Percentiles rank a stretch among this genome's conserved stretches.
These are phyloP conservation scores for Cucurbita pepo DNA, from an alignment of 306 rosid genomes.

Conservation along the genomic window DNA sequence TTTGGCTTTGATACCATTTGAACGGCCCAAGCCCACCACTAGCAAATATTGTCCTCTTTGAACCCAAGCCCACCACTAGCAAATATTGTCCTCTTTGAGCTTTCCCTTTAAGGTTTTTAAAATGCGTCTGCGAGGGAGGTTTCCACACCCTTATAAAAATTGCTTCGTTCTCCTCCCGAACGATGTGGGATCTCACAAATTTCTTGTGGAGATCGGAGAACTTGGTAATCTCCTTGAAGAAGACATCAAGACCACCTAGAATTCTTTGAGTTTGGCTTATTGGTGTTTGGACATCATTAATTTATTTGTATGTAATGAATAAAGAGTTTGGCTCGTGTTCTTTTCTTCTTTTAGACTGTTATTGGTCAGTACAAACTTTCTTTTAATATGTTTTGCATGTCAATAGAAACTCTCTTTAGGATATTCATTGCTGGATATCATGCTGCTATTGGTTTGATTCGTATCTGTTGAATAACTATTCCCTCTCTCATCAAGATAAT, in stretches of 20 bases:
- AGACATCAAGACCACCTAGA: background rate
- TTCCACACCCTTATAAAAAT: no score
- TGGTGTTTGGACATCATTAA: background rate
- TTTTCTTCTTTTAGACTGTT: background rate
- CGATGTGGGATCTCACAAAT: no score
- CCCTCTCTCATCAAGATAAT: background rate
- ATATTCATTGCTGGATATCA: background rate
- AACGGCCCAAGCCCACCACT: no score
- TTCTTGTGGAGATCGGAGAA: background rate
- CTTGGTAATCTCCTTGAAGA: background rate
- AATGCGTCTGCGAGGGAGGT: no score
- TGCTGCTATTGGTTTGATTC: background rate
- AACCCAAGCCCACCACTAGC: no score
- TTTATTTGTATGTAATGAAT: background rate
- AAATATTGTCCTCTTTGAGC: no score
- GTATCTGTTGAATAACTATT: background rate
- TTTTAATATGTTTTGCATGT: background rate
- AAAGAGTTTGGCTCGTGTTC: background rate
- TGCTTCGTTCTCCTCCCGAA: no score
- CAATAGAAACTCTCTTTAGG: background rate
- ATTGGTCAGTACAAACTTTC: background rate
- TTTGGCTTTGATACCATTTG: no score
- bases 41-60: no score
- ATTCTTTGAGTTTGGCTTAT: background rate
- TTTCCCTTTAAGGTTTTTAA: no score